These are phyloP conservation scores for Leptomonas seymouri DNA, from an alignment of 208 protist species.

Conservation along the genomic window DNA sequence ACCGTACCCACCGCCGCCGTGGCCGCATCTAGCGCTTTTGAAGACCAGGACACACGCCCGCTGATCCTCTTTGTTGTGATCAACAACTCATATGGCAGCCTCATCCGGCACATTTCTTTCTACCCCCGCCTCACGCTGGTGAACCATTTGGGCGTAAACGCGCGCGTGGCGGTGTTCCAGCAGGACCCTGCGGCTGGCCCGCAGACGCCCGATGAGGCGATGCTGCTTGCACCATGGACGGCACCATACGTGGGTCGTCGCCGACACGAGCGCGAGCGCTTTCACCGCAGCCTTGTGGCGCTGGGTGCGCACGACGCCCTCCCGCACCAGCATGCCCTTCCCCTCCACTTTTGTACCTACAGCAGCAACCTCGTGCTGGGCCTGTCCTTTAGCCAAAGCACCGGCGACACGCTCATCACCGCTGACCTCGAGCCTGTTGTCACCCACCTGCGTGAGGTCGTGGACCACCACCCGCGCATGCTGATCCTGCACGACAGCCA, in stretches of 20 bases:
- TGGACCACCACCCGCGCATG: constrained; percentile 60
- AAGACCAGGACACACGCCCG: constrained; percentile 42
- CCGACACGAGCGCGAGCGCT: constrained; percentile 26
- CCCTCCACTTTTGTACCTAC: constrained; percentile 67
- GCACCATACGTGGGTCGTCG: constrained; percentile 23
- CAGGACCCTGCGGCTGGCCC: constrained; percentile 47
- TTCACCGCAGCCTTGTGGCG: constrained; percentile 45
- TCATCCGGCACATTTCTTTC: constrained; percentile 58
- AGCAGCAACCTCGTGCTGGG: constrained; percentile 49
- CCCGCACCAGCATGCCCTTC: constrained; percentile 53
- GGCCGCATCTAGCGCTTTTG: constrained; percentile 4
- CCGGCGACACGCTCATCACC: constrained; percentile 56
- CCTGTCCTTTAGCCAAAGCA: constrained; percentile 68
- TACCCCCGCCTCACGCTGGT: constrained; percentile 68
- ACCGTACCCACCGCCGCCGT: constrained; percentile 2
- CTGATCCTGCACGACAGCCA: constrained; percentile 51
- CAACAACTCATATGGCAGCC: constrained; percentile 41
- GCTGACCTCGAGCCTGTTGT: constrained; percentile 39
- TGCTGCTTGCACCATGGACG: constrained; percentile 41
- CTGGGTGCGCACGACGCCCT: constrained; percentile 61
- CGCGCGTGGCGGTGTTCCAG: constrained; percentile 65
- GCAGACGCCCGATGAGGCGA: constrained; percentile 39
- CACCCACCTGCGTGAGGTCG: constrained; percentile 39
- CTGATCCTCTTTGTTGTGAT: constrained; percentile 62
- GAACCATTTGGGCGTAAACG: constrained; percentile 76